Conservation (phyloP, 108 stramenopile species). For the Mayamaea pseudoterrestris region DNA sequence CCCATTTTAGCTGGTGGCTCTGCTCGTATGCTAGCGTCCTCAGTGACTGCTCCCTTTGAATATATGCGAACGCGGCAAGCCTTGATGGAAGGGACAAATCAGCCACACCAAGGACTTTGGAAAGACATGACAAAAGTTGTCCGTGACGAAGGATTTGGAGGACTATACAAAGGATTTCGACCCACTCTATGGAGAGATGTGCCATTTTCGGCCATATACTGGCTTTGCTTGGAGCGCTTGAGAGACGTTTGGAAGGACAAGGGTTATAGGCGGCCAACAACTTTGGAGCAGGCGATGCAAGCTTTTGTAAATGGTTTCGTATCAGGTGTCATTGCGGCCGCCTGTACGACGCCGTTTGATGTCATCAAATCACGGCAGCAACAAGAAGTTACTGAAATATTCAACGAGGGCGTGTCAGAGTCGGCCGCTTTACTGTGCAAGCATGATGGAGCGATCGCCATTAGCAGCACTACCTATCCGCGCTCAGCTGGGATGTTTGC, state of each 20-base stretch:
- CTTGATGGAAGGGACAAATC: slow-evolving; percentile 9
- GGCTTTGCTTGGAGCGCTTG: slow-evolving; percentile 62
- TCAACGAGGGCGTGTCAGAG: background rate
- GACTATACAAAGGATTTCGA: slow-evolving; percentile 69
- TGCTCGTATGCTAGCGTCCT: slow-evolving; percentile 66
- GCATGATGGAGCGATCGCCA: slow-evolving; percentile 12
- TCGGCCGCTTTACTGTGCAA: background rate
- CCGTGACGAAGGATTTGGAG: slow-evolving; percentile 30
- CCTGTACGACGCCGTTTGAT: slow-evolving; percentile 88
- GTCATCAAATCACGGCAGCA: slow-evolving; percentile 90
- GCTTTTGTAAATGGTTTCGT: slow-evolving; percentile 71
- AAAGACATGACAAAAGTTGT: slow-evolving; percentile 41
- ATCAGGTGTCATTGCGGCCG: slow-evolving; percentile 76
- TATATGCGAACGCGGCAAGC: slow-evolving; percentile 66
- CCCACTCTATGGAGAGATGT: slow-evolving; percentile 89
- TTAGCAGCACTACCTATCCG: slow-evolving; percentile 1
- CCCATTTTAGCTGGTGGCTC: slow-evolving; percentile 66
- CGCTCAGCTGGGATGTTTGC: background rate
- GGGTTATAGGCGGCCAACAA: slow-evolving; percentile 5
- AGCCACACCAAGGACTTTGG: slow-evolving; percentile 15
- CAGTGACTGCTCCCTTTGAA: slow-evolving; percentile 87
- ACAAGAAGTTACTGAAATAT: slow-evolving; percentile 7
- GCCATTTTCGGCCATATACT: slow-evolving; percentile 89
- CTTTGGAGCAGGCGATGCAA: slow-evolving; percentile 16
- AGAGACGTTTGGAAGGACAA: slow-evolving; percentile 10